Evolutionary conservation across 352 stramenopile species (phyloP).

Genomic region (Globisporangium emineosum): DNA sequence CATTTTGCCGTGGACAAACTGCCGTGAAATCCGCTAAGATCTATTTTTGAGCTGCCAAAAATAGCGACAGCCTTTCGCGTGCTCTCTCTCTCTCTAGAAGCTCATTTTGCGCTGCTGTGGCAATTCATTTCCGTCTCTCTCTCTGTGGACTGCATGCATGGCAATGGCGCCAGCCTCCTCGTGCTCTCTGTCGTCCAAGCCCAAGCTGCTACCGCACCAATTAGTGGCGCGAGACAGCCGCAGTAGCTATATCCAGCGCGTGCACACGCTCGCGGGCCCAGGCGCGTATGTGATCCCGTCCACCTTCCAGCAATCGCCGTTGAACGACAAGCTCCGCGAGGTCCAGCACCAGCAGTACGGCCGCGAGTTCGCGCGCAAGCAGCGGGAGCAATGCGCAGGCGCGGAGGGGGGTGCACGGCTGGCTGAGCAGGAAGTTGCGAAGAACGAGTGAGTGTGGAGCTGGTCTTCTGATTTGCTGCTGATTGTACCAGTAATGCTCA

Average conservation of each 20-base stretch:
- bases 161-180: no score
- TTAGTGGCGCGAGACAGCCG: slow-evolving; percentile 22
- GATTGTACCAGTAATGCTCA: neutral
- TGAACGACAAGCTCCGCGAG: slow-evolving; percentile 37
- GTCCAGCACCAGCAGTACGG: slow-evolving; percentile 53
- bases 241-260: slow-evolving; percentile 56
- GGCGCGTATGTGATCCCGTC: slow-evolving; percentile 62
- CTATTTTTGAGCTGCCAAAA: no score
- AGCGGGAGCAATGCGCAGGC: neutral
- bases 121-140: no score
- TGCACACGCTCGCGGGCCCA: no score
- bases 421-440: neutral
- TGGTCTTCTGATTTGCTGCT: neutral
- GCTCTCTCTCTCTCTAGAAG: no score
- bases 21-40: no score
- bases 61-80: no score
- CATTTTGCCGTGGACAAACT: no score
- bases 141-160: no score
- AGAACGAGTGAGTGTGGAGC: neutral
- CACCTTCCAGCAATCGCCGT: slow-evolving; percentile 29
- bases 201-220: no score
- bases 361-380: slow-evolving; percentile 40
- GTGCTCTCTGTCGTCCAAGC: no score
- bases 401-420: slow-evolving; percentile 2
- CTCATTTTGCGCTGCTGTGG: no score